Evolutionary conservation across 352 stramenopile species (phyloP).

Genomic region (Globisporangium nagaii): DNA sequence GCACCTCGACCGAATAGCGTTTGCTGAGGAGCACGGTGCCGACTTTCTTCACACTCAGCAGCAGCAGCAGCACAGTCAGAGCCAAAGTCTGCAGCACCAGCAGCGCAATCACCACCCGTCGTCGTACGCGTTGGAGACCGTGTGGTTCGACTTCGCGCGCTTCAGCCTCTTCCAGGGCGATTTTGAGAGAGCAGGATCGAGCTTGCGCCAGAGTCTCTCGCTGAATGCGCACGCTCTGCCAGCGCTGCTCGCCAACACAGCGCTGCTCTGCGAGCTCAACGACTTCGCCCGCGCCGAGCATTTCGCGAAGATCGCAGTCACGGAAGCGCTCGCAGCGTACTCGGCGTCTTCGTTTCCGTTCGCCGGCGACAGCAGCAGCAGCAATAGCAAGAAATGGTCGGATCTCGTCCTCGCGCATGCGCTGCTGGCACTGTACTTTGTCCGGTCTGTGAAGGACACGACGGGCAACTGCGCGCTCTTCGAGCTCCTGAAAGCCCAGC

Average conservation of each 20-base stretch:
- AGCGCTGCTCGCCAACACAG: slow-evolving; percentile 42
- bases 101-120: neutral
- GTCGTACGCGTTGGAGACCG: slow-evolving; percentile 15
- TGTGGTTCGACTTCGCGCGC: slow-evolving; percentile 63
- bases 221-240: slow-evolving; percentile 33
- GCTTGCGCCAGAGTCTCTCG: slow-evolving; percentile 52
- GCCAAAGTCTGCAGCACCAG: neutral
- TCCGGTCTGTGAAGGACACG: slow-evolving; percentile 28
- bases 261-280: slow-evolving; percentile 51
- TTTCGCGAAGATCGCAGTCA: slow-evolving; percentile 39
- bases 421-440: slow-evolving; percentile 59
- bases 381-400: neutral
- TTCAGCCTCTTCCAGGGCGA: slow-evolving; percentile 47
- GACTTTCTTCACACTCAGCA: neutral
- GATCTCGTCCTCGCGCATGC: slow-evolving; percentile 41
- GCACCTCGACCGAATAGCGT: slow-evolving; percentile 61
- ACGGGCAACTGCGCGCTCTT: slow-evolving; percentile 63
- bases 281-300: slow-evolving; percentile 40
- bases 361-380: neutral
- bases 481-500: slow-evolving; percentile 58
- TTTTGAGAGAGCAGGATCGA: slow-evolving; percentile 48
- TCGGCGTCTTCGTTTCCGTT: slow-evolving; percentile 1
- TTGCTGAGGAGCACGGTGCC: slow-evolving; percentile 32
- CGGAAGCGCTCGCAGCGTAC: slow-evolving; percentile 15
- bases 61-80: slow-evolving; percentile 4